Base-by-base conservation (phyloP, 108 stramenopile species). In the Epipyxis sp. region DNA sequence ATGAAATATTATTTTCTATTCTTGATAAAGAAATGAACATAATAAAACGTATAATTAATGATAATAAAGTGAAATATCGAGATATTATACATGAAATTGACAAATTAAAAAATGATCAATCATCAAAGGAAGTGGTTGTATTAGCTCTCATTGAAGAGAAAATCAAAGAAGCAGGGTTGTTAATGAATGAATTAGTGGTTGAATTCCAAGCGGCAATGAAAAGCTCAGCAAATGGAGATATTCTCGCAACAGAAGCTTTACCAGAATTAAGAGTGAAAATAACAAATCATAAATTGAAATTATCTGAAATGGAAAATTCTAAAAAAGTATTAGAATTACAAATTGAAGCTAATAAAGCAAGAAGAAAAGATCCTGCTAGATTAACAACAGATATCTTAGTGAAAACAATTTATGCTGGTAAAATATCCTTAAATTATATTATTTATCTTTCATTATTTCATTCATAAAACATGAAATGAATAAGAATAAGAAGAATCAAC, bases 261-360 rank as follows among this genome's bases (percentile, higher is more conserved):
- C 34, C 3, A 25, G 61, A 65, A 65, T 37, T 65, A 29, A 65
- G 35, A 65, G 3, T 65, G 34, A 65, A 65, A 37, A 10, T 65
- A 37, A 65, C 61, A 10, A 65, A 65, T 65, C 61, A 65, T 32
- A 29, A 37, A 32, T 32, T 65, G 13, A 65, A 65, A 25, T 10
- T 6, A 6, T 35, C 35, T 10, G 61, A 65, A 65, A 35, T 65
- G 61, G 61, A 65, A 65, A 32, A 10, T 32, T 32, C 20, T 32
- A 37, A 29, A 32, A 65, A 65, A 32, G 30, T 65, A 29, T 65
- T 65, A 37, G 61, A 65, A 65, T 27, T 42, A 29, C 71, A 74
- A 74, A 32, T 74, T 37, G 71, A 74, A 74, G 43, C 41, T 42
- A 74, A 74, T 42, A 46, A 74, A 37, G 71, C 44, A 6, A 46